Percentiles rank a stretch among this genome's conserved stretches.
These are phyloP conservation scores for Torulaspora globosa DNA, from an alignment of 1,139 yeast genomes.

Conservation along the genomic window DNA sequence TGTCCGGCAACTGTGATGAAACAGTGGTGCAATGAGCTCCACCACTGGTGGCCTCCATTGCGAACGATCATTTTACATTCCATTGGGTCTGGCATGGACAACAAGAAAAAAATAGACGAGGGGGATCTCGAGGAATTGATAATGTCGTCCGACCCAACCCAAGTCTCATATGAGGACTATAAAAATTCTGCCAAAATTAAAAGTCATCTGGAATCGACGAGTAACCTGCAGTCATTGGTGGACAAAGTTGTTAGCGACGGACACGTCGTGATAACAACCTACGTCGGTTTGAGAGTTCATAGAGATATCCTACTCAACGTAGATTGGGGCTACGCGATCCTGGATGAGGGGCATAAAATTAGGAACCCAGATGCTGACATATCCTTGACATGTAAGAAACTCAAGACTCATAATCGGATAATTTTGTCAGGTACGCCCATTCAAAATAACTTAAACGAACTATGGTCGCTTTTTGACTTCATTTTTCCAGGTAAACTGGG, in stretches of 20 bases:
- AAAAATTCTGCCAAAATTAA: slow-evolving; percentile 27
- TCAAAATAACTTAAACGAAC: slow-evolving; percentile 83
- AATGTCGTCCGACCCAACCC: slow-evolving; percentile 46
- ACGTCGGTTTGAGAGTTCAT: slow-evolving; percentile 82
- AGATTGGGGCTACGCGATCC: slow-evolving; percentile 84
- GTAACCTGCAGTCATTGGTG: slow-evolving; percentile 33
- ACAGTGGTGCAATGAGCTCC: slow-evolving; percentile 96
- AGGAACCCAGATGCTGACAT: slow-evolving; percentile 91
- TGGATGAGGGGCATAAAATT: slow-evolving; percentile 96
- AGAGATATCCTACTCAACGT: slow-evolving; percentile 62
- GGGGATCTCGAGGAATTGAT: slow-evolving; percentile 42
- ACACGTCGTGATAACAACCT: slow-evolving; percentile 84
- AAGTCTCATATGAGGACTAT: slow-evolving; percentile 40
- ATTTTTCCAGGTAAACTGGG: slow-evolving; percentile 93
- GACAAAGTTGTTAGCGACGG: slow-evolving; percentile 47
- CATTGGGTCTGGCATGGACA: slow-evolving; percentile 82
- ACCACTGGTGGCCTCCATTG: slow-evolving; percentile 97
- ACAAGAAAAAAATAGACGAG: slow-evolving; percentile 41
- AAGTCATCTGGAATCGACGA: slow-evolving; percentile 29
- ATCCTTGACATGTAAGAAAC: slow-evolving; percentile 76
- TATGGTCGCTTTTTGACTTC: slow-evolving; percentile 94
- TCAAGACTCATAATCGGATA: slow-evolving; percentile 75
- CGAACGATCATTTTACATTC: slow-evolving; percentile 84
- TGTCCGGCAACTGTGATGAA: slow-evolving; percentile 96
- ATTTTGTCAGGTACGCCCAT: slow-evolving; percentile 95